These are phyloP conservation scores for Coniochaeta ligniaria DNA, from an alignment of 2,329 filamentous ascomycete species.

Conservation along the genomic window DNA sequence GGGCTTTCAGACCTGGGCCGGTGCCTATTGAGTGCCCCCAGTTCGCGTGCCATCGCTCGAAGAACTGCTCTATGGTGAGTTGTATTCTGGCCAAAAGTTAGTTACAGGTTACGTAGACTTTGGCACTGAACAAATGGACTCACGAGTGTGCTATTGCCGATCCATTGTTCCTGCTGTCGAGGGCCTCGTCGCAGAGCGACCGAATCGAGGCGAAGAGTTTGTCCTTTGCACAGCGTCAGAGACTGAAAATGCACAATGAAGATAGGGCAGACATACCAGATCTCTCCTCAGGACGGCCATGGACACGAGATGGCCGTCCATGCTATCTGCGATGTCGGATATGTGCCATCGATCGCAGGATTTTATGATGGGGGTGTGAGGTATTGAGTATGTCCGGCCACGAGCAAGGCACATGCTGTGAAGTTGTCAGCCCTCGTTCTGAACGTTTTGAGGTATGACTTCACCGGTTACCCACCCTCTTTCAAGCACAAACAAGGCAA, in stretches of 20 bases:
- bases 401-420: slow-evolving; percentile 59
- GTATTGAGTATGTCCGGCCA: slow-evolving; percentile 61
- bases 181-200: slow-evolving; percentile 51
- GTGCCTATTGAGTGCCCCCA: slow-evolving; percentile 53
- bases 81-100: slow-evolving; percentile 35
- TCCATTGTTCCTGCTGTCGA: slow-evolving; percentile 39
- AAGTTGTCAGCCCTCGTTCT: slow-evolving; percentile 10
- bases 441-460: no score
- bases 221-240: slow-evolving; percentile 27
- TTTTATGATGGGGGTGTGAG: slow-evolving; percentile 57
- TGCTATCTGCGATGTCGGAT: slow-evolving; percentile 54
- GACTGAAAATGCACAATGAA: neutral
- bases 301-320: slow-evolving; percentile 65
- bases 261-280: slow-evolving; percentile 33
- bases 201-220: slow-evolving; percentile 50
- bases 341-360: slow-evolving; percentile 65
- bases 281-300: slow-evolving; percentile 64
- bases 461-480: slow-evolving; percentile 40
- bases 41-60: slow-evolving; percentile 56
- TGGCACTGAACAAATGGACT: neutral
- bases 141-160: slow-evolving; percentile 45
- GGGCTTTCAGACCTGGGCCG: slow-evolving; percentile 33
- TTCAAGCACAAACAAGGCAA: slow-evolving; percentile 66
- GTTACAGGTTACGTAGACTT: neutral
- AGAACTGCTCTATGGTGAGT: slow-evolving; percentile 57